Base-by-base conservation (phyloP, 2,329 filamentous ascomycete species). In the Alternaria conjuncta region DNA sequence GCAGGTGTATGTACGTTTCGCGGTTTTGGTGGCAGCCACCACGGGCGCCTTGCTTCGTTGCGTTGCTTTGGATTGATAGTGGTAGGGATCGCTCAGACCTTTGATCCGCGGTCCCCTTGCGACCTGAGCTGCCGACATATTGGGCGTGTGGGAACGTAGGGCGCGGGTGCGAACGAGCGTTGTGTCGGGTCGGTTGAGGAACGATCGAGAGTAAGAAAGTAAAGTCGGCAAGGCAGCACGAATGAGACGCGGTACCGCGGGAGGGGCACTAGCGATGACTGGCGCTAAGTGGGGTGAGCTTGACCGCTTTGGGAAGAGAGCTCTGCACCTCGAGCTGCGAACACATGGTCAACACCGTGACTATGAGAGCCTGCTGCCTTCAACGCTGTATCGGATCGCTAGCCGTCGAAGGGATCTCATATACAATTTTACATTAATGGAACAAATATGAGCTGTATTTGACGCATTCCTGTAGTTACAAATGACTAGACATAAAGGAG, bases 41-140 rank as follows among this genome's bases (percentile, higher is more conserved):
- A 63, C 58, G 5, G 71, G 72, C 46, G 68, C 63, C 12, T 68
- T 60, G 53, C 64, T 72, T 30, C 66, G 68, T 65, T 68, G 72
- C 25, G 69, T 73, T 20, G 66, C 64, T 13, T 54, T 63, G 45
- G 71, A 71, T 50, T 68, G 64, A 25, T 69, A 69, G 21, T 68
- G 64, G 46, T 66, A 61, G 13, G 49, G 44, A 18, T 65, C 70
- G 55, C 73, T 73, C 53, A 78, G 67, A 25, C 70, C 70, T n/a
- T 61, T 59, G 41, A 79, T 72, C 50, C 75, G 77, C 26, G 59
- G 61, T 20, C 64, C 50, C 63, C 66, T 67, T 59, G 64, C 68
- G 54, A 66, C 60, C 57, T 65, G 65, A 58, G 64, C 67, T 67
- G 66, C 56, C 41, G 72, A 62, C 71, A 73, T 75, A 21, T 30